Conservation (phyloP, 208 protist genomes). For the Tritrichomonas foetus region DNA sequence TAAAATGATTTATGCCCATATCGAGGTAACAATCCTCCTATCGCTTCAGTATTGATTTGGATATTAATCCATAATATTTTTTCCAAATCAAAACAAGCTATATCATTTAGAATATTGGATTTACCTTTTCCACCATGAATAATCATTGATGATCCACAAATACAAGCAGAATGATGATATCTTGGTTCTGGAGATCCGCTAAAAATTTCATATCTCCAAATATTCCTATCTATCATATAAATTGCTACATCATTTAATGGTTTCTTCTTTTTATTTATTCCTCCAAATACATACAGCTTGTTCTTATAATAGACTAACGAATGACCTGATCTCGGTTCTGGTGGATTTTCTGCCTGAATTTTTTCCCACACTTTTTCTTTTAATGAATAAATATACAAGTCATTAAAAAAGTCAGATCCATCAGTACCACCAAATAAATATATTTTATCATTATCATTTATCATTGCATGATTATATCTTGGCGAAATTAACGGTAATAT, state of each 20-base stretch:
- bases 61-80: too few species aligned
- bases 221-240: not conserved
- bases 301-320: not conserved
- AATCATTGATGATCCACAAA: not conserved
- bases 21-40: too few species aligned
- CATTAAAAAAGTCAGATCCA: not conserved
- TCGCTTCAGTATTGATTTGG: too few species aligned
- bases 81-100: too few species aligned
- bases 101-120: too few species aligned
- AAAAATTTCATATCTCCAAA: not conserved
- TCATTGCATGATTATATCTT: not conserved
- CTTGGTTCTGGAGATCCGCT: not conserved
- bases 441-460: not conserved
- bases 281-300: not conserved
- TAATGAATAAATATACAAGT: not conserved
- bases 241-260: not conserved
- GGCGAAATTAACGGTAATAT: too few species aligned
- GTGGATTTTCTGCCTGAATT: not conserved
- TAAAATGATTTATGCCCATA: too few species aligned
- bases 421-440: not conserved
- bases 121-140: not conserved
- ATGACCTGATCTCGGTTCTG: not conserved
- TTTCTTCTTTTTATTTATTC: not conserved
- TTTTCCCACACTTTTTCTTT: not conserved
- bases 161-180: not conserved